Conservation (phyloP, 2,329 filamentous ascomycete species). For the Mycocentrospora acerina region DNA sequence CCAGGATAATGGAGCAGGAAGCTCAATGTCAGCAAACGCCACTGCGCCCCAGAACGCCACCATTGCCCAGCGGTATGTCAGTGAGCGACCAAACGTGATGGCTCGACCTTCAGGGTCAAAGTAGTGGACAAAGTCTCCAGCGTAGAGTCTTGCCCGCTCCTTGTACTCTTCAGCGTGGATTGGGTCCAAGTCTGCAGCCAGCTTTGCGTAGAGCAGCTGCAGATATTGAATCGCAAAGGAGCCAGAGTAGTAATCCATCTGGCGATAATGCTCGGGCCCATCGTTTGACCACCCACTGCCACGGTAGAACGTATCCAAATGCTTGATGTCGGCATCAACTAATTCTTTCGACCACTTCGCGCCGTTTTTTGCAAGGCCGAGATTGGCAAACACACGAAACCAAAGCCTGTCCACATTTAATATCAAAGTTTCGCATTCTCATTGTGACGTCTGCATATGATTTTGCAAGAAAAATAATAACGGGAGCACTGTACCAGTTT, state of each 20-base stretch:
- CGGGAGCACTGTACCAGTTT: conserved; percentile 56
- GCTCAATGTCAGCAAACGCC: conserved; percentile 72
- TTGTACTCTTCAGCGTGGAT: conserved; percentile 69
- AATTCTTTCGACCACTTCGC: conserved; percentile 69
- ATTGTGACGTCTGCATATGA: too few species aligned
- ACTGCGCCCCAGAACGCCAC: conserved; percentile 80
- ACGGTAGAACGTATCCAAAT: conserved; percentile 79
- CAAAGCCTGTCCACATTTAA: conserved; percentile 62
- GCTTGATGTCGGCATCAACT: conserved; percentile 73
- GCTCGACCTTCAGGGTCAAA: conserved; percentile 70
- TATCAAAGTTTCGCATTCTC: conserved; percentile 2
- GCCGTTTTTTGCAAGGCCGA: conserved; percentile 74
- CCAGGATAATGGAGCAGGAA: conserved; percentile 72
- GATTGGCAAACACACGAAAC: conserved; percentile 83
- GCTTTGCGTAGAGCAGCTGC: conserved; percentile 73
- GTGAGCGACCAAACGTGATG: conserved; percentile 75
- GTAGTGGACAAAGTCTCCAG: conserved; percentile 73
- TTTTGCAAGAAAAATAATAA: background rate
- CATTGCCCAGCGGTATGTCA: conserved; percentile 84
- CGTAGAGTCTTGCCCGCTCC: conserved; percentile 65
- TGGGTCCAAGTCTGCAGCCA: conserved; percentile 66
- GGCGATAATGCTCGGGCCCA: conserved; percentile 74
- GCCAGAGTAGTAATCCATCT: conserved; percentile 85
- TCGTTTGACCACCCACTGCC: conserved; percentile 82
- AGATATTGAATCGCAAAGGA: conserved; percentile 81